Conservation (phyloP, 2,329 filamentous ascomycete species). For the Fusarium verticillioides region DNA sequence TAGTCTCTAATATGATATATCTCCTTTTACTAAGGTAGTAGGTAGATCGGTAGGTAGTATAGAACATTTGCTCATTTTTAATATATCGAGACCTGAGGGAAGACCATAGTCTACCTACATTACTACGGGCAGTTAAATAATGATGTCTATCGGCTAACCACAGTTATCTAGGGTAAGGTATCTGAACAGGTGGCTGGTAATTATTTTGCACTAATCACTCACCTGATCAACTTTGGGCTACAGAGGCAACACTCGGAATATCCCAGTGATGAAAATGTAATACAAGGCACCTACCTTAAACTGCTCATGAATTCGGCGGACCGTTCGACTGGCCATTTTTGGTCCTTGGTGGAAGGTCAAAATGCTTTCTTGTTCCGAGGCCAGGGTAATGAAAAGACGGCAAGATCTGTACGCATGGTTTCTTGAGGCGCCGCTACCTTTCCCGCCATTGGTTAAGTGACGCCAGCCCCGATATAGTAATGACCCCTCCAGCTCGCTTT, state of each 20-base stretch:
- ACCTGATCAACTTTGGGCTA: not conserved
- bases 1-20: not conserved
- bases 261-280: not conserved
- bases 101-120: not conserved
- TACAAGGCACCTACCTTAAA: not conserved
- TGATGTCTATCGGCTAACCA: not conserved
- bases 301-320: not conserved
- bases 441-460: slow-evolving; percentile 33
- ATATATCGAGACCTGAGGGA: not conserved
- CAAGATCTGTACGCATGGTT: not conserved
- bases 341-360: not conserved
- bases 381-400: not conserved
- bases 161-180: not conserved
- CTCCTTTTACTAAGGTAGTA: not conserved
- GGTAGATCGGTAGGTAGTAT: not conserved
- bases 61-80: not conserved
- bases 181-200: not conserved
- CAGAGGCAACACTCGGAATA: not conserved
- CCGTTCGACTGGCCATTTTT: not conserved
- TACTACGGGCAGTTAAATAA: not conserved
- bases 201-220: not conserved
- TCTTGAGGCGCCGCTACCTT: not conserved
- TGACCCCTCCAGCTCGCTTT: slow-evolving; percentile 39
- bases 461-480: slow-evolving; percentile 45
- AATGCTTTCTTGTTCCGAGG: not conserved